Evolutionary conservation across 345 rosid genomes (phyloP).

Genomic region (Bretschneidera sinensis): DNA sequence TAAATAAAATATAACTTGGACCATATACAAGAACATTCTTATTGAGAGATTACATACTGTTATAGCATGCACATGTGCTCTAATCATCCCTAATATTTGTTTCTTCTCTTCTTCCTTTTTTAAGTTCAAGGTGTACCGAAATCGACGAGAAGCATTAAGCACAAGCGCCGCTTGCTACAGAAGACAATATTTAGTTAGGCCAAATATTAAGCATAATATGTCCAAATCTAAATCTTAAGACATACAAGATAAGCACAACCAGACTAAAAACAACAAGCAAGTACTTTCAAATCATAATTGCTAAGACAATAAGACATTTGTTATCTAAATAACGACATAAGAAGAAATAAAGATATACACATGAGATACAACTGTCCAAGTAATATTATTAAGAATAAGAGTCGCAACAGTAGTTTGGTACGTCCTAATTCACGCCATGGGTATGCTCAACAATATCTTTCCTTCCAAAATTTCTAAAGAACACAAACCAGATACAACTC

Average conservation of each 20-base stretch:
- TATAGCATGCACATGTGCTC: conserved; percentile 86
- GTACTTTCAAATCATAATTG: no score
- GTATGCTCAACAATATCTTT: no score
- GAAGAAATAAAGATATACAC: no score
- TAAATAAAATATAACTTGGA: conserved; percentile 2
- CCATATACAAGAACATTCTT: background rate
- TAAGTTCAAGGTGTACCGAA: conserved; percentile 91
- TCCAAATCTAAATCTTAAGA: background rate
- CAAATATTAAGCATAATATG: background rate
- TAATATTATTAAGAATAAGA: no score
- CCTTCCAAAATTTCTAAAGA: no score
- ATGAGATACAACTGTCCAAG: no score
- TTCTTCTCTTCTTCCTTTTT: conserved; percentile 78
- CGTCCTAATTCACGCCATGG: no score
- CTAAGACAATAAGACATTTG: no score
- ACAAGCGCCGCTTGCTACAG: conserved; percentile 96
- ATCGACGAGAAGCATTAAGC: conserved; percentile 93
- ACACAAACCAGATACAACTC: no score
- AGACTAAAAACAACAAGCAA: background rate
- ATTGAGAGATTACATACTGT: conserved; percentile 42
- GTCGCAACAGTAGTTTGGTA: no score
- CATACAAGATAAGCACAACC: background rate
- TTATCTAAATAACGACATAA: no score
- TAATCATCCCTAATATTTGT: conserved; percentile 56
- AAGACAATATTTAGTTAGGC: conserved; percentile 6